phyloP scores from a whole-genome alignment of 148 eudicot species.

The Suaeda aralocaspica region DNA sequence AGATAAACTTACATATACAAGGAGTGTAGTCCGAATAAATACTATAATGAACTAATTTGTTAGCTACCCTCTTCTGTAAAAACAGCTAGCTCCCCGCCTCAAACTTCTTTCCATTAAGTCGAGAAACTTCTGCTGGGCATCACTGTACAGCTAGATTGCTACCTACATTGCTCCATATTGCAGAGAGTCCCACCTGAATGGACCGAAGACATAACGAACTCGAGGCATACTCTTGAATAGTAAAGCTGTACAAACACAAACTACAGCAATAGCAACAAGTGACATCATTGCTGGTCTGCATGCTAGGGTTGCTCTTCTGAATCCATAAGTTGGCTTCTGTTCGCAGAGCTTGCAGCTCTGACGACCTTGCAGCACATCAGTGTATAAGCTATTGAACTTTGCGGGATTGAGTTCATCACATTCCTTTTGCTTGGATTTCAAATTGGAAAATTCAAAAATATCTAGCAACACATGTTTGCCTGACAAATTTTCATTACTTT shows the following conservation, averaged over 20 bases:
- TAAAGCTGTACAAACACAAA: conserved; percentile 84
- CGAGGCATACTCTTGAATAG: conserved; percentile 80
- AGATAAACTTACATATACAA: conserved; percentile 11
- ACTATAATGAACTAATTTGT: background rate
- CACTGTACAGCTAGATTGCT: background rate
- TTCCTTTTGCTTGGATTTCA: conserved; percentile 35
- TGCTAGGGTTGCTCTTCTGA: conserved; percentile 35
- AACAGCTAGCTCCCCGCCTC: background rate
- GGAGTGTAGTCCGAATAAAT: conserved; percentile 8
- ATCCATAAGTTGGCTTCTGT: conserved; percentile 37
- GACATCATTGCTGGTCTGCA: conserved; percentile 79
- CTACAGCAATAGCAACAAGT: conserved; percentile 79
- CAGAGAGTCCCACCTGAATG: conserved; percentile 81
- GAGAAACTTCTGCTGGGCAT: background rate
- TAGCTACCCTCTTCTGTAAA: conserved; percentile 9
- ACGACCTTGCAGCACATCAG: conserved; percentile 30
- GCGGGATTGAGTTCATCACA: conserved; percentile 19
- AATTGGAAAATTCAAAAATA: conserved; percentile 35
- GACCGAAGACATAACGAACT: conserved; percentile 50
- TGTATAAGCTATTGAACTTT: conserved; percentile 41
- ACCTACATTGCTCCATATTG: conserved; percentile 63
- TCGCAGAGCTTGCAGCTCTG: conserved; percentile 52
- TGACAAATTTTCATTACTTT: conserved; percentile 39
- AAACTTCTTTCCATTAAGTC: background rate
- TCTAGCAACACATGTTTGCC: conserved; percentile 61